Conservation (phyloP, 1,284 basidiomycete genomes). For the Cryptococcus sp. region DNA sequence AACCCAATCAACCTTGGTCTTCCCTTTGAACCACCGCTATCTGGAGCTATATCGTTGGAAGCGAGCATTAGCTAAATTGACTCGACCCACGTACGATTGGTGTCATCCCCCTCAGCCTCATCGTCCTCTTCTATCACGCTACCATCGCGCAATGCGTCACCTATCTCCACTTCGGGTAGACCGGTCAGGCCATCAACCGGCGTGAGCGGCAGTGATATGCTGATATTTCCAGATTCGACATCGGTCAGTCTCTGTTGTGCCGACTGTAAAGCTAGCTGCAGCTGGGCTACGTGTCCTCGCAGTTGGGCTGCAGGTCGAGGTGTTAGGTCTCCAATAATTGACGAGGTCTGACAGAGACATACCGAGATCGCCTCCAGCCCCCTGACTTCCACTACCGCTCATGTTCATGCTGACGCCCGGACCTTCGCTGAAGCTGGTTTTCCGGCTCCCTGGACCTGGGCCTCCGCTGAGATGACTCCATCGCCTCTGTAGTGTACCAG, state of each 20-base stretch:
- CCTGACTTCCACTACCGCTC: constrained; percentile 10
- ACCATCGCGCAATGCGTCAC: constrained; percentile 1
- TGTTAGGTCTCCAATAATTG: neutral
- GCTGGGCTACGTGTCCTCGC: constrained; percentile 24
- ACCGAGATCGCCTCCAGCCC: constrained; percentile 28
- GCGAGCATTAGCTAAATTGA: neutral
- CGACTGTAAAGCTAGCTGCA: constrained; percentile 18
- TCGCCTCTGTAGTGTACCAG: constrained; percentile 6
- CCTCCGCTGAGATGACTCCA: constrained; percentile 19
- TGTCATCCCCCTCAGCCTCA: neutral
- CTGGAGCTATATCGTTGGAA: constrained; percentile 5
- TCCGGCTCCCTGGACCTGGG: constrained; percentile 12
- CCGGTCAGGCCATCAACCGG: constrained; percentile 18
- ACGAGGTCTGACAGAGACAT: constrained; percentile 2
- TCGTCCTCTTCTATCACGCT: constrained; percentile 8
- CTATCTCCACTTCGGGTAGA: constrained; percentile 18
- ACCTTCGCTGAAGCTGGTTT: constrained; percentile 23
- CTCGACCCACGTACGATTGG: neutral
- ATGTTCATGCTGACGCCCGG: neutral
- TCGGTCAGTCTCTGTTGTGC: constrained; percentile 25
- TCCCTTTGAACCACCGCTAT: neutral
- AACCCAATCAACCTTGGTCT: constrained; percentile 16
- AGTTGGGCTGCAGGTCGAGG: constrained; percentile 5
- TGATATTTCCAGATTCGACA: constrained; percentile 12
- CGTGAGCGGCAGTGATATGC: constrained; percentile 21